Base-by-base conservation (phyloP, 1,284 basidiomycete genomes). In the Coniferiporia weirii region DNA sequence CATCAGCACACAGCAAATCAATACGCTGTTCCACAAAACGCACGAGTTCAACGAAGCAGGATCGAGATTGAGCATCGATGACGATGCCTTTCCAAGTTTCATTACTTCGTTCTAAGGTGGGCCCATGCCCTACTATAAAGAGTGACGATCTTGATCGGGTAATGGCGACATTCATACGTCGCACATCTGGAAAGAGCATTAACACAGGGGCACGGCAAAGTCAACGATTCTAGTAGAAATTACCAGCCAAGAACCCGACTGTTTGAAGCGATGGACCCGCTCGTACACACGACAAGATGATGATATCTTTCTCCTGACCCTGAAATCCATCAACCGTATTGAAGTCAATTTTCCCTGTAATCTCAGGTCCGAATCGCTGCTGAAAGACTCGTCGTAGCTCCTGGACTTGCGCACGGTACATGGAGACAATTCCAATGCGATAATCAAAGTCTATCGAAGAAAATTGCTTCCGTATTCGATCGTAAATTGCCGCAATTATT, bases 301-400 rank as follows among this genome's bases (percentile, higher is more conserved):
- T 95, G 55, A 98, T 84, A 66, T 95, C 93, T 71, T 98, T 98
- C 71, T 98, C 95, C 75, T 98, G 95, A 53, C 95, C 95, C 73
- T 98, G 95, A 68, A 98, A 98, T 8, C 95, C 95, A 74, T 98
- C 94, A 44, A 99, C 97, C 0, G 97, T 99, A 70, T 97, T 93
- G 76, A 99, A 98, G 66, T 97, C 91, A 47, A 99, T 85, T 35
- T 81, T 83, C 22, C 80, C 79, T 3, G 86, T 66, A 27, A 97
- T 87, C 20, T 87, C 82, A 22, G 75, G 70, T 0, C 94, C 95
- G 69, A 93, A 98, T 9, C 80, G 79, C 58, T 79, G 72, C 56
- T 79, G 74, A 67, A 99, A 99, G 4, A 79, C 75, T 6, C 81
- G 77, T 53, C 84, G 84, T 46, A 99, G 75, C 69, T 94, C 91